Evolutionary conservation across 257 asterid genomes (phyloP).

Genomic region (Plantago ovata): DNA sequence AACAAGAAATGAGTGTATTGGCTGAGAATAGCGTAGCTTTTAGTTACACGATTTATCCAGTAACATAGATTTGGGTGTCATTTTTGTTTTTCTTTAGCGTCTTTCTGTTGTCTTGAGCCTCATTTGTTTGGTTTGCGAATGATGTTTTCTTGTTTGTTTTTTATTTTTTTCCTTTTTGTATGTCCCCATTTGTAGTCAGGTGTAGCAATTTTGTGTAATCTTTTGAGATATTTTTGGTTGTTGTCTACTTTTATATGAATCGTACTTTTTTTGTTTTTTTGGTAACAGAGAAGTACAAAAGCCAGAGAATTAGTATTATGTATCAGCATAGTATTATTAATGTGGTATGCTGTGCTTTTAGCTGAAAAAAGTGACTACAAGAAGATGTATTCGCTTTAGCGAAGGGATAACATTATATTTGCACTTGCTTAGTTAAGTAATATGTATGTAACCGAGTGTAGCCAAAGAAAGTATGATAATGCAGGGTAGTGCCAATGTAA

Average conservation of each 20-base stretch:
- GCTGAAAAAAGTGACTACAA: neutral
- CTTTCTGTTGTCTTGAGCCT: too few species aligned
- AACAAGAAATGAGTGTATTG: too few species aligned
- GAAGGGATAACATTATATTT: neutral
- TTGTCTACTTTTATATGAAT: neutral
- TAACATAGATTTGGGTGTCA: too few species aligned
- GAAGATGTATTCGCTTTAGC: too few species aligned
- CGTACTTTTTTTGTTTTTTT: neutral
- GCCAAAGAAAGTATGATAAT: neutral
- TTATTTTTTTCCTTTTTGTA: neutral
- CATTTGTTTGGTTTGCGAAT: too few species aligned
- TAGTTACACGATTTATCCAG: too few species aligned
- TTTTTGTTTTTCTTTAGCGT: too few species aligned
- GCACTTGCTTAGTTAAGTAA: neutral
- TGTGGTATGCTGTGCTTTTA: neutral
- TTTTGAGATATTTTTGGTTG: neutral
- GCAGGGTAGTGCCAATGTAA: too few species aligned
- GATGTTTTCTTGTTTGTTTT: neutral
- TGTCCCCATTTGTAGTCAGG: too few species aligned
- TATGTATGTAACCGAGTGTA: too few species aligned
- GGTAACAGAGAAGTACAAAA: neutral
- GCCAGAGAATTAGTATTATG: neutral
- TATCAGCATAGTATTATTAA: too few species aligned
- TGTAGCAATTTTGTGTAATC: neutral
- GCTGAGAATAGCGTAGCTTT: too few species aligned